These are phyloP conservation scores for Blastocystis sp. DNA, from an alignment of 352 stramenopile species.

Conservation along the genomic window DNA sequence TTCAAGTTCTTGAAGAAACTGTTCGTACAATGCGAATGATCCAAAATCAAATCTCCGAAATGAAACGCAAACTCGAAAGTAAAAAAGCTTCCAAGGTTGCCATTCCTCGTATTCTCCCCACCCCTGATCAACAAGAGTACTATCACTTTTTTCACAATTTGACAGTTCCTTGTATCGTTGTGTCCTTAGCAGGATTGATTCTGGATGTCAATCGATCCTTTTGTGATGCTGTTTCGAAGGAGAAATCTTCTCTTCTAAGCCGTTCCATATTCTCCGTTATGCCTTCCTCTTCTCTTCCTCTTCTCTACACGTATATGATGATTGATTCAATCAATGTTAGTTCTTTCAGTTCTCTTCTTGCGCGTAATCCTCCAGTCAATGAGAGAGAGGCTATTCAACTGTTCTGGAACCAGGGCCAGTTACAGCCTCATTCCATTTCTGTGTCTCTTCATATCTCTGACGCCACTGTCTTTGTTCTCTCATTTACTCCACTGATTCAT, in stretches of 20 bases:
- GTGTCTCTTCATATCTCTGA: not conserved
- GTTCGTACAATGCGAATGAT: conserved; percentile 1
- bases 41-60: conserved; percentile 5
- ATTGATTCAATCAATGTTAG: not conserved
- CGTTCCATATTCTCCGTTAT: conserved; percentile 10
- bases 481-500: not conserved
- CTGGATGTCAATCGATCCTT: conserved; percentile 16
- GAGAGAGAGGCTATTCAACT: not conserved
- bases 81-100: not conserved
- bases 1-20: conserved; percentile 9
- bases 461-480: not conserved
- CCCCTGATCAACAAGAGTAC: conserved; percentile 19
- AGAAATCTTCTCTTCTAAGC: not conserved
- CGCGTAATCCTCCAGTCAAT: not conserved
- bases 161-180: not conserved
- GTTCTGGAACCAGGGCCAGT: not conserved
- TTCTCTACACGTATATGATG: conserved; percentile 12
- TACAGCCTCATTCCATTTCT: not conserved
- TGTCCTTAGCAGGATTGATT: conserved; percentile 22
- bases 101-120: not conserved
- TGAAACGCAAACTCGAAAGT: not conserved
- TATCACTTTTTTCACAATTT: not conserved
- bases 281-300: conserved; percentile 6
- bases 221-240: not conserved
- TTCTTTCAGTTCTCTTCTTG: conserved; percentile 1